phyloP scores from a whole-genome alignment of 2,329 filamentous ascomycete species.

The Lecanicillium sp. region DNA sequence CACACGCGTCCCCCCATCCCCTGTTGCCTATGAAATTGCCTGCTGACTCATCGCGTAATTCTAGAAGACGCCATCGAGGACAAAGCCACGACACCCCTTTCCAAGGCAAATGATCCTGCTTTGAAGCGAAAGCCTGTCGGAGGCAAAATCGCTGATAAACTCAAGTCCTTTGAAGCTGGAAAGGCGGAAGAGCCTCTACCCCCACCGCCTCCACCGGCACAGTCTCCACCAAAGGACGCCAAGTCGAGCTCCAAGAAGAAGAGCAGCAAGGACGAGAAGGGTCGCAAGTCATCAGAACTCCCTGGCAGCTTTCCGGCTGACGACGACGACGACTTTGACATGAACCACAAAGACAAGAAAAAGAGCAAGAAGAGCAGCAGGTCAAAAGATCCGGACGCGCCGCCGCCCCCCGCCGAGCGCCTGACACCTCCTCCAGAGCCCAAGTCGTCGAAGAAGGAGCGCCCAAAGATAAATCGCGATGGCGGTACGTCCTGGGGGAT shows the following conservation, averaged over 20 bases:
- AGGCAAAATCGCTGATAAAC: conserved; percentile 48
- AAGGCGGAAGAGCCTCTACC: conserved; percentile 30
- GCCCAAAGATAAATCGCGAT: conserved; percentile 67
- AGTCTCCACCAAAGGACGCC: conserved; percentile 17
- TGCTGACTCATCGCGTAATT: conserved; percentile 42
- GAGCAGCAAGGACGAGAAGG: conserved; percentile 26
- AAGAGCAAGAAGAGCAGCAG: conserved; percentile 35
- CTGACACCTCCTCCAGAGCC: conserved; percentile 46
- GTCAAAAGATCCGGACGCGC: conserved; percentile 26
- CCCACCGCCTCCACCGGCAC: conserved; percentile 30
- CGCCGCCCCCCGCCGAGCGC: conserved; percentile 38
- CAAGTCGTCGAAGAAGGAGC: conserved; percentile 64
- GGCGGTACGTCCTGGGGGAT: conserved; percentile 64
- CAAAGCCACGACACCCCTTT: conserved; percentile 33
- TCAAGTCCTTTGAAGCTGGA: conserved; percentile 46
- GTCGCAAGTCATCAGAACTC: conserved; percentile 25
- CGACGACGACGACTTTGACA: conserved; percentile 32
- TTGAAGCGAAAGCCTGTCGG: conserved; percentile 43
- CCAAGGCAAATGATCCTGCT: conserved; percentile 23
- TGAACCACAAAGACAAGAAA: conserved; percentile 25
- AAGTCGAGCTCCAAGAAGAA: conserved; percentile 36
- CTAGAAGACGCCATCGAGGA: conserved; percentile 34
- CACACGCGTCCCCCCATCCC: conserved; percentile 5
- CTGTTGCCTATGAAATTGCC: conserved; percentile 30
- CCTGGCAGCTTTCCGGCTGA: conserved; percentile 53